Evolutionary conservation across 2,329 filamentous ascomycete genomes (phyloP).

Genomic region (Neofusicoccum sp.): DNA sequence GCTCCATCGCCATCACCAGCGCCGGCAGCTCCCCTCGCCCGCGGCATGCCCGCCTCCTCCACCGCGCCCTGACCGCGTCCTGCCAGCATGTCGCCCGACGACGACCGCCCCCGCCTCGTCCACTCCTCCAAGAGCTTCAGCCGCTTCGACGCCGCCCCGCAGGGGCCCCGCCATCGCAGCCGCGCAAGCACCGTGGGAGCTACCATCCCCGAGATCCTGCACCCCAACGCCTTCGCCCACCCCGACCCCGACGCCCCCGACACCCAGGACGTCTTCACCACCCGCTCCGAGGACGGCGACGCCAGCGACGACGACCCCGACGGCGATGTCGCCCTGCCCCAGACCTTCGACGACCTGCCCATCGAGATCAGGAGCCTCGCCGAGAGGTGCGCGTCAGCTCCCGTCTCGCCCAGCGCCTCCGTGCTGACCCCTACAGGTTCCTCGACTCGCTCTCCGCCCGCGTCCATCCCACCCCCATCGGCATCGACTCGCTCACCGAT

Average conservation of each 20-base stretch:
- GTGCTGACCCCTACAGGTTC: slow-evolving; percentile 59
- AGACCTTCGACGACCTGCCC: slow-evolving; percentile 83
- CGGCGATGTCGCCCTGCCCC: slow-evolving; percentile 44
- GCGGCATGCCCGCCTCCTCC: slow-evolving; percentile 11
- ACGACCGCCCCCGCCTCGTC: slow-evolving; percentile 35
- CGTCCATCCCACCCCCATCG: slow-evolving; percentile 79
- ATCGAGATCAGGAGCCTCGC: slow-evolving; percentile 89
- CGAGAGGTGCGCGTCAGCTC: slow-evolving; percentile 62
- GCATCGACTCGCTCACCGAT: slow-evolving; percentile 76
- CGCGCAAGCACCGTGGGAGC: slow-evolving; percentile 47
- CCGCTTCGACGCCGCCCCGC: slow-evolving; percentile 42
- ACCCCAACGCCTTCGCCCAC: slow-evolving; percentile 40
- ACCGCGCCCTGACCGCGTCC: slow-evolving; percentile 1
- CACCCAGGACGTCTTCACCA: slow-evolving; percentile 42
- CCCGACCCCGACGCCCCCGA: slow-evolving; percentile 34
- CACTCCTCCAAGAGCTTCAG: slow-evolving; percentile 50
- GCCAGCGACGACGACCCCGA: slow-evolving; percentile 24
- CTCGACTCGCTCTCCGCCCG: slow-evolving; percentile 86
- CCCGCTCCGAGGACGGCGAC: slow-evolving; percentile 33
- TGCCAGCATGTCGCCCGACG: slow-evolving; percentile 24
- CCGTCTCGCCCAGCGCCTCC: neutral
- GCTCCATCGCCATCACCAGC: slow-evolving; percentile 1
- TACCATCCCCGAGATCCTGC: slow-evolving; percentile 43
- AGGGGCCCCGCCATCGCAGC: slow-evolving; percentile 38
- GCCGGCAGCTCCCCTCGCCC: slow-evolving; percentile 2